Conservation (phyloP, 73 alveolate species). For the Stentor coeruleus region DNA sequence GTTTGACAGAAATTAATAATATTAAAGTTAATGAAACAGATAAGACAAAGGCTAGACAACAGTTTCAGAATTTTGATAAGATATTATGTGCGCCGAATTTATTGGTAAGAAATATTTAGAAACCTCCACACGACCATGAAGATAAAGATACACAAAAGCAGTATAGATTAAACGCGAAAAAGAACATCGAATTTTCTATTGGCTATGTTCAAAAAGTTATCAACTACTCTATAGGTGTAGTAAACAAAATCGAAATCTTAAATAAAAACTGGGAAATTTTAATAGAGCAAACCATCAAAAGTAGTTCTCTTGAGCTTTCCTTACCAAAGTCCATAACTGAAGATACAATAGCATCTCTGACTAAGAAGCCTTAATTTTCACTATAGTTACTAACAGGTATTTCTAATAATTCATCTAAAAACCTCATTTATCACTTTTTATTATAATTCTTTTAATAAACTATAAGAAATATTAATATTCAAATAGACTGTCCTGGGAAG, state of each 20-base stretch:
- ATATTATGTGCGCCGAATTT: conserved; percentile 47
- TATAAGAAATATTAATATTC: no score
- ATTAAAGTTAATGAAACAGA: conserved; percentile 64
- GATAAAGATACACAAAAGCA: conserved; percentile 18
- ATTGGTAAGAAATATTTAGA: conserved; percentile 21
- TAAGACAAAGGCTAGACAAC: conserved; percentile 61
- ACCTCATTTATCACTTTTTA: no score
- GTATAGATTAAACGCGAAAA: neutral
- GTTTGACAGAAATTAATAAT: conserved; percentile 66
- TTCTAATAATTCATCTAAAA: no score
- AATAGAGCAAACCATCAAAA: neutral
- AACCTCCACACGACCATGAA: neutral
- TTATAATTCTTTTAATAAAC: no score
- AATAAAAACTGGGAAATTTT: conserved; percentile 13
- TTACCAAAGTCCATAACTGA: conserved; percentile 8
- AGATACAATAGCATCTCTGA: neutral
- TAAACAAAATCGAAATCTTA: conserved; percentile 13
- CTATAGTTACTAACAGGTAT: no score
- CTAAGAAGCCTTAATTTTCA: no score
- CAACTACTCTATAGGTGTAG: conserved; percentile 3
- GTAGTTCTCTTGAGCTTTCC: neutral
- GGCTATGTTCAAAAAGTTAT: conserved; percentile 12
- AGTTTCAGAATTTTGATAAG: conserved; percentile 63
- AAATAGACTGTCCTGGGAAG: no score
- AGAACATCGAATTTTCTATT: conserved; percentile 16